These are phyloP conservation scores for Lantana camara DNA, from an alignment of 257 asterid genomes.

Conservation along the genomic window DNA sequence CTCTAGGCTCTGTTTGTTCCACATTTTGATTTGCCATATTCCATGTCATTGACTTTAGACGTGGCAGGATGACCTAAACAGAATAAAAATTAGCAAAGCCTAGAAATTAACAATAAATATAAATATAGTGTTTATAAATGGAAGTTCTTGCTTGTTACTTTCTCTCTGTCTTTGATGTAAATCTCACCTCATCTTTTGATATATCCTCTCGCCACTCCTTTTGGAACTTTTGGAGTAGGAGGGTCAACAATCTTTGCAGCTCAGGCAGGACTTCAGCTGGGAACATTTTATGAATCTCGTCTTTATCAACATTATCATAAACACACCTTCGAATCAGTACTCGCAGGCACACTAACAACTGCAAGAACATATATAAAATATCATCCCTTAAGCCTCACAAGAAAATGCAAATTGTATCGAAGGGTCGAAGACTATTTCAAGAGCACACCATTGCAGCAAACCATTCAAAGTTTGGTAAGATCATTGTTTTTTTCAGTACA, in stretches of 20 bases:
- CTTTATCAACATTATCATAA: conserved; percentile 49
- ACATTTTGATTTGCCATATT: conserved; percentile 40
- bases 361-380: conserved; percentile 30
- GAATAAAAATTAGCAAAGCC: not conserved
- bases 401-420: not conserved
- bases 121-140: not conserved
- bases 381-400: conserved; percentile 2
- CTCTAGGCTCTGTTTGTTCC: conserved; percentile 40
- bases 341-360: conserved; percentile 79
- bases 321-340: conserved; percentile 66
- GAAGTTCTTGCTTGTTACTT: not conserved
- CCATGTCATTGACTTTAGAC: conserved; percentile 46
- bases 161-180: not conserved
- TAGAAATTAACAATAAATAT: not conserved
- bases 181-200: conserved; percentile 59
- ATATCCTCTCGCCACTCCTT: conserved; percentile 78
- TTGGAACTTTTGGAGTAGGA: conserved; percentile 67
- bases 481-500: too few species aligned
- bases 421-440: not conserved
- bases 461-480: too few species aligned
- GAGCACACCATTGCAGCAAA: not conserved
- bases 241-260: conserved; percentile 65
- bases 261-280: conserved; percentile 75
- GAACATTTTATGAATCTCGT: conserved; percentile 64
- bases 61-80: conserved; percentile 43